phyloP scores from a whole-genome alignment of 2,329 filamentous ascomycete species.

The Beauveria sp. region DNA sequence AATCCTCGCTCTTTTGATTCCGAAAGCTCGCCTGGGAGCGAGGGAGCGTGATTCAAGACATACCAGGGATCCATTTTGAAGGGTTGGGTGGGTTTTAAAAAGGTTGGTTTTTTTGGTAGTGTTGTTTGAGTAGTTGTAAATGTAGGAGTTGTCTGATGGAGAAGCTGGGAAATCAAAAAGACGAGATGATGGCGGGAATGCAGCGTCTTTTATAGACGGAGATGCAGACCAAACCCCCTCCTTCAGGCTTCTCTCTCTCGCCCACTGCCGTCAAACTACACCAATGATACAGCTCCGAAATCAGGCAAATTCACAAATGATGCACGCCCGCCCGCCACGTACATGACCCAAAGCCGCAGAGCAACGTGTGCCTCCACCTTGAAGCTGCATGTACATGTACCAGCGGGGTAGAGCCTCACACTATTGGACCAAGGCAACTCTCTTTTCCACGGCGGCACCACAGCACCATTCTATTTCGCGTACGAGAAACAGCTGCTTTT shows the following conservation, averaged over 20 bases:
- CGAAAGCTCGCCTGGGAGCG: background rate
- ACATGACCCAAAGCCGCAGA: background rate
- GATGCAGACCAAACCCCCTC: background rate
- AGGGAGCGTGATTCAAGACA: background rate
- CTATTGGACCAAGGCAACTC: background rate
- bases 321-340: background rate
- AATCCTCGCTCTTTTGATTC: background rate
- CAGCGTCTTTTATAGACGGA: constrained; percentile 6
- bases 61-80: constrained; percentile 12
- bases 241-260: background rate
- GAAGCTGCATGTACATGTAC: constrained; percentile 3
- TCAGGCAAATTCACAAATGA: constrained; percentile 4
- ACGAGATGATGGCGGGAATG: background rate
- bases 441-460: background rate
- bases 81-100: background rate
- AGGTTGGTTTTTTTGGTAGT: background rate
- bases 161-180: background rate
- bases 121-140: background rate
- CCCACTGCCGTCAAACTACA: background rate
- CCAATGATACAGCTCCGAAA: constrained; percentile 1
- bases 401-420: constrained; percentile 6
- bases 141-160: background rate
- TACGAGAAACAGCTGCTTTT: background rate
- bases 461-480: background rate
- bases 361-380: constrained; percentile 6